Base-by-base conservation (phyloP, 441 rosid genomes). In the Erodium trifolium region DNA sequence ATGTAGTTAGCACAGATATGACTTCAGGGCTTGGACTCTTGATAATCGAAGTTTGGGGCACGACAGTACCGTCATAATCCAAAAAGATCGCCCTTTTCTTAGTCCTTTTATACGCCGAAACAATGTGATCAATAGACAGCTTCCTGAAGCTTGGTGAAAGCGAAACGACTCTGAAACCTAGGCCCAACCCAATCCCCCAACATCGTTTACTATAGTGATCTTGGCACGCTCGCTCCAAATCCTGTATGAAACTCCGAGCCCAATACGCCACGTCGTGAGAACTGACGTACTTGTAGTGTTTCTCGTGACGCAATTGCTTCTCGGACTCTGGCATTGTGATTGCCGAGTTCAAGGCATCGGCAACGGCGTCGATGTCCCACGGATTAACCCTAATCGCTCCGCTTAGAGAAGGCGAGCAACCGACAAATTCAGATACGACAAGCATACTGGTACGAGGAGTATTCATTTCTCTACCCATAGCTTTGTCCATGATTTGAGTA, bases 321-420 rank as follows among this genome's bases (percentile, higher is more conserved):
- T 92, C 97, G 10, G 86, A 77, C 65, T 82, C 91, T 17, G 74
- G 71, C 87, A 90, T 85, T 23, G 80, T 85, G 64, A 87, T 13
- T 10, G 97, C 98, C n/a, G 70, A 70, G 72, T 76, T 76, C 18
- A 92, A 70, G 41, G 98, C 88, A 74, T 88, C 97, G 1, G 93
- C 87, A 69, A 90, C 97, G 13, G 89, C 93, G 74, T 87, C 90
- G 53, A 87, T 74, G 18, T 92, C 92, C 98, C 97, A 92, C 8
- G 98, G 98, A 73, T 92, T 92, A 23, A 92, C 92, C 81, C 98
- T 83, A 49, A 88, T 84, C 0, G 98, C 97, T 37, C 96, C 98
- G 72, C 93, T 92, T 67, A 92, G 72, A 68, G 96, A 92, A 62
- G 98, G 98, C 64, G 98, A 92, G 86, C 96, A 92, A 64, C 98